Percentiles rank a stretch among this genome's conserved stretches.
Evolutionary conservation across 176 grass and related monocot genomes (phyloP).

Genomic region (Oryza officinalis): DNA sequence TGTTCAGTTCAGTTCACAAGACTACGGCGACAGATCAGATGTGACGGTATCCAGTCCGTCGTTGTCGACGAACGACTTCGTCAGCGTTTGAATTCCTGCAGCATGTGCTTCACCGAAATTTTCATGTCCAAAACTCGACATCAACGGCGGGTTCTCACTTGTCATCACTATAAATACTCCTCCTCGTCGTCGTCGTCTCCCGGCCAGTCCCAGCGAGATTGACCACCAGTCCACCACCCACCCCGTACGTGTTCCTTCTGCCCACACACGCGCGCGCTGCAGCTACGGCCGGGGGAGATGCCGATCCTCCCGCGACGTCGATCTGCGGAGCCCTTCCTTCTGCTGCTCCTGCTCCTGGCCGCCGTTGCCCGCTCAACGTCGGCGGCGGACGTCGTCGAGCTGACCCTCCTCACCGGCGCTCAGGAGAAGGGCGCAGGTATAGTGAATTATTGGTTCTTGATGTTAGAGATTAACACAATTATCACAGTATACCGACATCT

Average conservation of each 20-base stretch:
- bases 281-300: too few species aligned
- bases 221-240: not conserved
- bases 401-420: slow-evolving; percentile 44
- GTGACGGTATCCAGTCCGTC: too few species aligned
- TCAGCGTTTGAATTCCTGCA: not conserved
- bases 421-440: slow-evolving; percentile 49
- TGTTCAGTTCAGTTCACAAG: not conserved
- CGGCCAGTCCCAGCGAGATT: not conserved
- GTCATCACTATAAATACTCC: not conserved
- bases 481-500: too few species aligned
- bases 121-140: not conserved
- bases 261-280: not conserved
- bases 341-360: not conserved
- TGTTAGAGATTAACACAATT: too few species aligned
- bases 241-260: not conserved
- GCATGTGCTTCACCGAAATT: not conserved
- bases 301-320: too few species aligned
- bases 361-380: not conserved
- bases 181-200: not conserved
- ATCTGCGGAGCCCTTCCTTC: not conserved
- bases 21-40: too few species aligned
- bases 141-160: not conserved
- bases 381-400: slow-evolving; percentile 17
- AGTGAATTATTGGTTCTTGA: too few species aligned
- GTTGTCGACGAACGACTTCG: not conserved